Evolutionary conservation across 2,329 filamentous ascomycete genomes (phyloP).

Genomic region (Plectosphaerella sp.): DNA sequence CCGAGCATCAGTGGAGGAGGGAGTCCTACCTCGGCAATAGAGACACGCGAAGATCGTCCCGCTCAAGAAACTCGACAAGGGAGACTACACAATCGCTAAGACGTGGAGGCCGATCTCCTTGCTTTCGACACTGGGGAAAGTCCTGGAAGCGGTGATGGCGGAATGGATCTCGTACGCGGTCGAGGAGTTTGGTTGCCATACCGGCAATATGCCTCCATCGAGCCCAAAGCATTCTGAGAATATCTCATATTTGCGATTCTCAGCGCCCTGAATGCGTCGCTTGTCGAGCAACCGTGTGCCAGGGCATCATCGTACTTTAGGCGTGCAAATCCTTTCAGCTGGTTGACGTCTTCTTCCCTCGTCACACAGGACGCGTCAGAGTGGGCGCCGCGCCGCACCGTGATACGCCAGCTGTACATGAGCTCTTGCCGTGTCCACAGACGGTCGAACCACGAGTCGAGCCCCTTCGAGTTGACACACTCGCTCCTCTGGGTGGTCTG

Average conservation of each 20-base stretch:
- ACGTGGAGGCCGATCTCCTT: constrained; percentile 8
- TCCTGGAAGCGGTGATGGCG: constrained; percentile 1
- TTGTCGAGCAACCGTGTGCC: too few relatives aligned
- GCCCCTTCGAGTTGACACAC: too few relatives aligned
- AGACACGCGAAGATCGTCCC: constrained; percentile 8
- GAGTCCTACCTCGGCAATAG: constrained; percentile 14
- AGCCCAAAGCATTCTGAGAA: too few relatives aligned
- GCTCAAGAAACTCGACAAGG: constrained; percentile 10
- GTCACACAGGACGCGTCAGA: too few relatives aligned
- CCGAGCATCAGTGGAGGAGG: constrained; percentile 6
- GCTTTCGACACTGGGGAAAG: constrained; percentile 19
- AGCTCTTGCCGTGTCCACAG: too few relatives aligned
- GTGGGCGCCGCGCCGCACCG: too few relatives aligned
- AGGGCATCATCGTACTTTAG: too few relatives aligned
- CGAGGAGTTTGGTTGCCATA: too few relatives aligned
- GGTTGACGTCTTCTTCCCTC: constrained; percentile 27
- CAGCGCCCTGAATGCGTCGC: not conserved
- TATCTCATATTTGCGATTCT: not conserved
- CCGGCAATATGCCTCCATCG: too few relatives aligned
- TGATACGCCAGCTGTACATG: too few relatives aligned
- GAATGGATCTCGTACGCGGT: constrained; percentile 1
- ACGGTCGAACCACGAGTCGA: too few relatives aligned
- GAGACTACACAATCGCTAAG: constrained; percentile 14
- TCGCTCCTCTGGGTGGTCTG: too few relatives aligned
- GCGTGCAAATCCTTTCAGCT: constrained; percentile 28